Evolutionary conservation across 1,284 basidiomycete species (phyloP).

Genomic region (Takashimella tepidaria): DNA sequence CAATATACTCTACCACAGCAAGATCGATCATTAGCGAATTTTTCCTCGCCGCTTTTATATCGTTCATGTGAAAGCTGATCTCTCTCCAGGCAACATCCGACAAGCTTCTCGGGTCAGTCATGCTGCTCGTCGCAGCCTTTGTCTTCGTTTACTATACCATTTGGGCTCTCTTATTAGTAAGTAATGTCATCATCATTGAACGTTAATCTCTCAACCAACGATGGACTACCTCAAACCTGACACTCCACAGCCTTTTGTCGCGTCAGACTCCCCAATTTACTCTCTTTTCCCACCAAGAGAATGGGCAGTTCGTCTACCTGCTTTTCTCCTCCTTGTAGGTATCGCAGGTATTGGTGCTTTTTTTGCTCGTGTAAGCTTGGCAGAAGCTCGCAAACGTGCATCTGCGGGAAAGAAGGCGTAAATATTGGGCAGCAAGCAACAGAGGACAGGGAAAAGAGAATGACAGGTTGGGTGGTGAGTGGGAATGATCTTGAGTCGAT

Average conservation of each 20-base stretch:
- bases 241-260: slow-evolving; percentile 79
- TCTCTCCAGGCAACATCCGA: slow-evolving; percentile 66
- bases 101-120: slow-evolving; percentile 68
- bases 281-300: slow-evolving; percentile 75
- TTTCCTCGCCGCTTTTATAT: neutral
- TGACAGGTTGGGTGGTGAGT: neutral
- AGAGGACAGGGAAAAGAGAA: neutral
- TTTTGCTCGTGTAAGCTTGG: slow-evolving; percentile 66
- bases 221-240: no score
- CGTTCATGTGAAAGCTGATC: neutral
- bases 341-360: slow-evolving; percentile 71
- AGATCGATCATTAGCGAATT: neutral
- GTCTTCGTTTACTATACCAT: slow-evolving; percentile 85
- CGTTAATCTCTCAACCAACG: slow-evolving; percentile 1
- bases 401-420: slow-evolving; percentile 38
- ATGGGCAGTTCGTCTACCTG: slow-evolving; percentile 84
- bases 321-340: slow-evolving; percentile 72
- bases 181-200: slow-evolving; percentile 27
- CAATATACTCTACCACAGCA: no score
- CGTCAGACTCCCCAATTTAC: slow-evolving; percentile 65
- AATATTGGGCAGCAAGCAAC: neutral
- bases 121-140: slow-evolving; percentile 69
- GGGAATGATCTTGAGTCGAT: neutral
- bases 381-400: slow-evolving; percentile 57
- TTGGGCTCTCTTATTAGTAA: slow-evolving; percentile 81